A percentile compares a stretch with the other conserved stretches of the same genome.
Evolutionary conservation across 2,329 filamentous ascomycete species (phyloP).

Genomic region (Fusarium sulawesiense): DNA sequence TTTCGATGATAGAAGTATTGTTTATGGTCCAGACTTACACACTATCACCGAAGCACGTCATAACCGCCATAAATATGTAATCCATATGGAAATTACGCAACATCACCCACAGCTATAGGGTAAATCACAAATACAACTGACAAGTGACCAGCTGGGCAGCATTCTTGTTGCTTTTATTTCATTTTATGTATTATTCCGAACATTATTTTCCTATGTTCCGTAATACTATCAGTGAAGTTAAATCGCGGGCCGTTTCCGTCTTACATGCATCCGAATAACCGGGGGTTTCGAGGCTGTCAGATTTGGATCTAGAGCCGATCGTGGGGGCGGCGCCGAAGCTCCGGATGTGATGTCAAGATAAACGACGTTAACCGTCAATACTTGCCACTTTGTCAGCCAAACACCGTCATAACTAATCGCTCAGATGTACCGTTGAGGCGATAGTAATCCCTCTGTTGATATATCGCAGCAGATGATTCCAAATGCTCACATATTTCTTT

Average conservation of each 20-base stretch:
- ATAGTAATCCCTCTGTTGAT: background rate
- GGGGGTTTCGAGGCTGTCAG: slow-evolving; percentile 11
- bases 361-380: slow-evolving; percentile 21
- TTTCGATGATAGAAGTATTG: background rate
- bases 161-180: background rate
- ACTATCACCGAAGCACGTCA: background rate
- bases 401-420: background rate
- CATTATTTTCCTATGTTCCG: background rate
- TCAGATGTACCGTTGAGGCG: background rate
- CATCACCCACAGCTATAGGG: background rate
- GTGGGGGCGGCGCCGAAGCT: slow-evolving; percentile 27
- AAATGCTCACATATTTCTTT: slow-evolving; percentile 14
- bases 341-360: slow-evolving; percentile 42
- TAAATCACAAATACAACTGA: background rate
- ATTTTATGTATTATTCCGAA: background rate
- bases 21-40: background rate
- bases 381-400: slow-evolving; percentile 41
- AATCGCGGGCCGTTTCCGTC: slow-evolving; percentile 28
- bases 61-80: background rate
- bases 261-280: slow-evolving; percentile 25
- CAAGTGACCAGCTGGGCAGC: background rate
- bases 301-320: background rate
- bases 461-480: slow-evolving; percentile 15
- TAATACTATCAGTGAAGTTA: background rate
- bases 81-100: background rate